phyloP scores from a whole-genome alignment of 495 filamentous ascomycete species.

The Diplogelasinospora grovesii region DNA sequence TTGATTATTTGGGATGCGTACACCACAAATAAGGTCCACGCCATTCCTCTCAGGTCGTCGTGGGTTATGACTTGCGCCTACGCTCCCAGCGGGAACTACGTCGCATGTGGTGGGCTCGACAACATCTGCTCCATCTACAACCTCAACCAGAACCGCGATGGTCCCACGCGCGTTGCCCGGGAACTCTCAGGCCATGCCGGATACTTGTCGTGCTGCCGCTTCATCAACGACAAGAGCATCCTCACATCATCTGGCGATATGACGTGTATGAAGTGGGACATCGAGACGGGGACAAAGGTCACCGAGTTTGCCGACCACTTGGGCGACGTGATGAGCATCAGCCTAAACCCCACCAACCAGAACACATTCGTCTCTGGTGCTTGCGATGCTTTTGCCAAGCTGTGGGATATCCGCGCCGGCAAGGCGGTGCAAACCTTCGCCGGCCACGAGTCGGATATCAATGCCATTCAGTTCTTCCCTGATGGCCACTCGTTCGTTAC shows the following conservation, averaged over 20 bases:
- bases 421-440: slow-evolving; percentile 98
- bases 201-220: slow-evolving; percentile 96
- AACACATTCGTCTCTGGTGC: slow-evolving; percentile 97
- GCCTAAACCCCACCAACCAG: slow-evolving; percentile 98
- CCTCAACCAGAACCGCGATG: slow-evolving; percentile 85
- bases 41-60: slow-evolving; percentile 94
- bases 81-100: slow-evolving; percentile 95
- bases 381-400: slow-evolving; percentile 95
- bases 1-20: slow-evolving; percentile 99
- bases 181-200: slow-evolving; percentile 96
- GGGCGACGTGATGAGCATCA: slow-evolving; percentile 99
- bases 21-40: slow-evolving; percentile 99
- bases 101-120: slow-evolving; percentile 95
- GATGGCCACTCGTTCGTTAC: slow-evolving; percentile 98
- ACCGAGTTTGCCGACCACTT: slow-evolving; percentile 98
- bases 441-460: slow-evolving; percentile 98
- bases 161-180: slow-evolving; percentile 90
- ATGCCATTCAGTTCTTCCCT: slow-evolving; percentile 98
- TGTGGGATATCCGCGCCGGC: slow-evolving; percentile 98
- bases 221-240: slow-evolving; percentile 97
- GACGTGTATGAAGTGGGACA: slow-evolving; percentile 99
- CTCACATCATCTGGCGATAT: slow-evolving; percentile 98
- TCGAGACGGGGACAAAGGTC: slow-evolving; percentile 93
- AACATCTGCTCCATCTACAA: slow-evolving; percentile 99
- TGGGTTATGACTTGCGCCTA: slow-evolving; percentile 99